A percentile compares a stretch with the other conserved stretches of the same genome.
These are phyloP conservation scores for Exutisphaerella laricina DNA, from an alignment of 2,329 filamentous ascomycete species.

Conservation along the genomic window DNA sequence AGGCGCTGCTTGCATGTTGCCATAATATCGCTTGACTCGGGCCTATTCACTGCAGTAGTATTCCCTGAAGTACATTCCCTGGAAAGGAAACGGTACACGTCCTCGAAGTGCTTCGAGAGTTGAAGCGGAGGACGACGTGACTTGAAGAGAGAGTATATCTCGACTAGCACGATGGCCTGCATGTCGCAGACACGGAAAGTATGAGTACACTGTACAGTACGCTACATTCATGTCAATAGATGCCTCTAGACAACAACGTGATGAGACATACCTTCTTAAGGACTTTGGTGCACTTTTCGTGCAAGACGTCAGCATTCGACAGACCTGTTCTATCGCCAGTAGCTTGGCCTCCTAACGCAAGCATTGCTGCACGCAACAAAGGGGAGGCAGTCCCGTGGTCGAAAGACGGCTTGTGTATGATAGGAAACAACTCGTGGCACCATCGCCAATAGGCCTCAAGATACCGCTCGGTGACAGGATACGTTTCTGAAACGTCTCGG, in stretches of 20 bases:
- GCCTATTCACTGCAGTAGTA: too few species aligned
- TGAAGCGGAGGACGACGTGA: slow-evolving; percentile 35
- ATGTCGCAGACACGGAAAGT: slow-evolving; percentile 35
- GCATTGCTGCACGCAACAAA: slow-evolving; percentile 42
- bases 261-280: slow-evolving; percentile 28
- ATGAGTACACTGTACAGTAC: slow-evolving; percentile 20
- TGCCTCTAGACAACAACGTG: too few species aligned
- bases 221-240: too few species aligned
- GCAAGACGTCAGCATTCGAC: slow-evolving; percentile 35
- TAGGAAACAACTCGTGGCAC: slow-evolving; percentile 42
- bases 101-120: slow-evolving; percentile 36
- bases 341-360: slow-evolving; percentile 41
- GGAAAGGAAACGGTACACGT: slow-evolving; percentile 27
- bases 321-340: slow-evolving; percentile 29
- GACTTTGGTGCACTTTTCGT: slow-evolving; percentile 39
- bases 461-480: slow-evolving; percentile 31
- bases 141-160: slow-evolving; percentile 39
- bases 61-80: slow-evolving; percentile 7
- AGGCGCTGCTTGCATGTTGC: slow-evolving; percentile 29
- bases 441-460: slow-evolving; percentile 43
- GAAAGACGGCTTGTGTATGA: slow-evolving; percentile 41
- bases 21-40: too few species aligned
- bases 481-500: neutral
- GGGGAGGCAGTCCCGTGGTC: slow-evolving; percentile 34
- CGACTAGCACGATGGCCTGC: slow-evolving; percentile 42